Base-by-base conservation (phyloP, 495 filamentous ascomycete species). In the Penicillium canariense region DNA sequence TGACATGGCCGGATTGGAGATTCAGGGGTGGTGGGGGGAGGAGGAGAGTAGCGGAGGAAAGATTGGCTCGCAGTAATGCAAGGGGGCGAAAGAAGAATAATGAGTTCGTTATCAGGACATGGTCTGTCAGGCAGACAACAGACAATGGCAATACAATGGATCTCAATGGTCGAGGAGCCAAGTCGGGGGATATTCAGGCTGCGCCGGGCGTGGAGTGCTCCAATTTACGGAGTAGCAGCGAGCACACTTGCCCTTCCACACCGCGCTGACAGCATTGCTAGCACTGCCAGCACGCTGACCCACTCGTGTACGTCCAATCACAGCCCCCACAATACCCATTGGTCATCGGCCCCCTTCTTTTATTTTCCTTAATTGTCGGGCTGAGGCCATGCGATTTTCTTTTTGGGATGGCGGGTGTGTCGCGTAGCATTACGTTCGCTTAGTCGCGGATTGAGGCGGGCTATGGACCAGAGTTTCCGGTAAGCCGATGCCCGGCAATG, bases 1-100 rank as follows among this genome's bases (percentile, higher is more conserved):
- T 26, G 56, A 46, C 60, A 63, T 63, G 52, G 53, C 38, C 25
- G 17, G 34, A 17, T 20, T 46, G 34, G 35, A 49, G 51, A 49
- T 55, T 53, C 48, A 55, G 52, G 58, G 53, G 50, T 20, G 15
- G 44, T n/a, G 12, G 26, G 28, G 25, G 44, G 43, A 52, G 43
- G 44, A 47, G n/a, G n/a, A n/a, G n/a, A n/a, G n/a, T n/a, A n/a
- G n/a, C n/a, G n/a, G 43, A 52, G 43, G 44, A 47, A 52, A 40
- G 31, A 44, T 22, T 36, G 18, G 36, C 27, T 35, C 25, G 23
- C 30, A 28, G 30, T 18, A 20, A 52, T 2, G 48, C 32, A 31
- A 38, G 48, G 32, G 39, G 40, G 30, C 5, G 12, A 38, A 18
- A n/a, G 22, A 31, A 14, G n/a, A 30, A 39, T 26, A 39, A 39